Evolutionary conservation across 1,284 basidiomycete species (phyloP), one percentile per base, ranked within the genome.

Genomic region (Tilletia horrida): DNA sequence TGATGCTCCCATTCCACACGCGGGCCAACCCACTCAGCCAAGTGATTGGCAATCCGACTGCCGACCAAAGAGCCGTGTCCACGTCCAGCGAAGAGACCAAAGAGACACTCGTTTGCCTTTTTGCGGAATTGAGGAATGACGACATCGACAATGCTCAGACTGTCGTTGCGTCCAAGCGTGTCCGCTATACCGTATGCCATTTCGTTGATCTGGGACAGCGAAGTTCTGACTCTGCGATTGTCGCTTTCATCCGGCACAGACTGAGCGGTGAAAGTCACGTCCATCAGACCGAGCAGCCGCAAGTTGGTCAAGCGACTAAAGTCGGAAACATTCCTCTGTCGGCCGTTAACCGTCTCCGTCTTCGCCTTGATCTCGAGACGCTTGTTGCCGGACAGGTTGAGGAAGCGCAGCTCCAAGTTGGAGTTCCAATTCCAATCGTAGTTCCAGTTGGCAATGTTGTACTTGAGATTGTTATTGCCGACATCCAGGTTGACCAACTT

Each of bases 381-480:
- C 83, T 91, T 91, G 84, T 93, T 93, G 16, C 91, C 91, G 0
- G 91, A 92, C 64, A 93, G 78, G 79, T 92, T 93, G 73, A 92
- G 89, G 83, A 97, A 97, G 66, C 89, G 89, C 69, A 99, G 86
- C 73, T 91, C 90, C 71, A 89, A 88, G 82, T 97, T 98, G 86
- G 93, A 96, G 82, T 97, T 97, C 96, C 96, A 99, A 83, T 99
- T 98, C 95, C 95, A 98, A 84, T 99, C 96, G 83, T 95, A 99
- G 79, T 95, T 92, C 90, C 90, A 95, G 80, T 98, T 99, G 77
- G 93, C 91, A 74, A 97, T 94, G 81, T 98, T 99, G 84, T 98
- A 98, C 86, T 92, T 94, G 83, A 99, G 86, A 64, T 89, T 83
- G 81, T 99, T 99, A 82, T 90, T 94, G 7, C 95, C 94, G 1